phyloP scores from a whole-genome alignment of 2,329 filamentous ascomycete genomes.

The Teratosphaeria pseudoeucalypti region DNA sequence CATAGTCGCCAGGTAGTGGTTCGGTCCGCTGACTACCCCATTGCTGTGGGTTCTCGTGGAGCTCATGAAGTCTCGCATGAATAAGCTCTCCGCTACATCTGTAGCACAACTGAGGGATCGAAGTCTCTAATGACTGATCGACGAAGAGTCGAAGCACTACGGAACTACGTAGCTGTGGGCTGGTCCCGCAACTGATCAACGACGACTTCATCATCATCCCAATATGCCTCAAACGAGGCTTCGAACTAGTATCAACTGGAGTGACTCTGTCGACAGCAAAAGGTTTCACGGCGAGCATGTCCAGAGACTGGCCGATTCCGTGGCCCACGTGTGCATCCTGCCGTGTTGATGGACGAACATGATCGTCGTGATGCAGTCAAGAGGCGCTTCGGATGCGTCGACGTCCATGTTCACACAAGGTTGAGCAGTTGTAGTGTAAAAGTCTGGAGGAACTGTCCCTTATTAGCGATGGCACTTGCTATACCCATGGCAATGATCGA shows the following conservation, averaged over 20 bases:
- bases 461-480: too few species aligned
- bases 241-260: not conserved
- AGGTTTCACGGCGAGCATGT: conserved; percentile 52
- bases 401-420: too few species aligned
- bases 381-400: too few species aligned
- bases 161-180: not conserved
- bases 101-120: not conserved
- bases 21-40: not conserved
- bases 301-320: conserved; percentile 19
- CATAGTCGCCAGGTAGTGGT: not conserved
- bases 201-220: not conserved
- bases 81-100: not conserved
- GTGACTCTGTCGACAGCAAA: conserved; percentile 7
- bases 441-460: too few species aligned
- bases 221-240: not conserved
- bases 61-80: not conserved
- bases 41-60: not conserved
- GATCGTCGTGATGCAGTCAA: not conserved
- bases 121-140: not conserved
- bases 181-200: not conserved
- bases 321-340: conserved; percentile 70
- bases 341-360: conserved; percentile 7
- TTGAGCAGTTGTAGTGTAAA: too few species aligned
- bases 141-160: not conserved
- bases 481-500: too few species aligned